These are phyloP conservation scores for Tricladium varicosporioides DNA, from an alignment of 2,329 filamentous ascomycete genomes.

Conservation along the genomic window DNA sequence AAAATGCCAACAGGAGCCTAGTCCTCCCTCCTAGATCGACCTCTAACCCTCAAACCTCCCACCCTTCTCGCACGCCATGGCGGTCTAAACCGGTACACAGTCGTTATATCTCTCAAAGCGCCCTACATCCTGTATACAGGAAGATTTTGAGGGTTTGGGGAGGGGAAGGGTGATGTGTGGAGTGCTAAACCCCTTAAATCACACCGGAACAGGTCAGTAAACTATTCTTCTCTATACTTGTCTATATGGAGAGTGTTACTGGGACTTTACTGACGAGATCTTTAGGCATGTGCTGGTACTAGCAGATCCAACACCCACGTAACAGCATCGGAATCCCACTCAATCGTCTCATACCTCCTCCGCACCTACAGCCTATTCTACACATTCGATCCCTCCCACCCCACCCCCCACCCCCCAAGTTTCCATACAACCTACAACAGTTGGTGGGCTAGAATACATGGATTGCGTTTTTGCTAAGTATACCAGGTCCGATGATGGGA, in stretches of 20 bases:
- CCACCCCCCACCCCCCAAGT: neutral
- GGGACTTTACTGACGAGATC: too few relatives aligned
- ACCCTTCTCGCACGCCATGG: constrained; percentile 1
- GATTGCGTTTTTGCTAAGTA: neutral
- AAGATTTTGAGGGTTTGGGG: constrained; percentile 10
- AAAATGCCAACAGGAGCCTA: neutral
- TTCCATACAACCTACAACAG: neutral
- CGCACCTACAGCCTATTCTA: constrained; percentile 42
- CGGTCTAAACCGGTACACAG: constrained; percentile 31
- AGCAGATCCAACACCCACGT: constrained; percentile 40
- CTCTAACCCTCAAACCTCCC: neutral
- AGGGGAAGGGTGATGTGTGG: neutral
- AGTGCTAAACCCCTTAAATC: constrained; percentile 32
- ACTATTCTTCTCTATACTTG: too few relatives aligned
- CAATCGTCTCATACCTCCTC: constrained; percentile 42
- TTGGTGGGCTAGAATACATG: neutral
- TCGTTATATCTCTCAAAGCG: constrained; percentile 42
- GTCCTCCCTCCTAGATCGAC: neutral
- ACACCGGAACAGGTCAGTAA: constrained; percentile 22
- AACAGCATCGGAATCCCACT: constrained; percentile 42
- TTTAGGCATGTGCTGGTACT: constrained; percentile 23
- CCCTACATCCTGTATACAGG: constrained; percentile 39
- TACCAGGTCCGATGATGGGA: neutral
- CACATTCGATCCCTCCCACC: too few relatives aligned
- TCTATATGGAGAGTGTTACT: too few relatives aligned